These are phyloP conservation scores for Dictyostelium firmibasis DNA, from an alignment of 78 protist species.

Conservation along the genomic window DNA sequence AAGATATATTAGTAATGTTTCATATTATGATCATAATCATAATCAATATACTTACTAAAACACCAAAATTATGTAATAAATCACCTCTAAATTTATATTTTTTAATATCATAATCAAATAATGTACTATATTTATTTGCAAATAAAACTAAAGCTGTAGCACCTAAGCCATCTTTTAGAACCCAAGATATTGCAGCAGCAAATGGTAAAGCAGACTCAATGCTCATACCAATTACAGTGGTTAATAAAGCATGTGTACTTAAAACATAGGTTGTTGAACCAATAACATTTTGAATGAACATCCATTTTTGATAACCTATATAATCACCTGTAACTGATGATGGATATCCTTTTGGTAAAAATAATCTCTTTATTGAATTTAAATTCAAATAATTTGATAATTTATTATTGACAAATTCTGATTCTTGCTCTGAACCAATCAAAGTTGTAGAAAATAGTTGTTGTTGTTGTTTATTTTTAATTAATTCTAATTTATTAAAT, in stretches of 20 bases:
- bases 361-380: not conserved
- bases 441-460: not conserved
- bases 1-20: not conserved
- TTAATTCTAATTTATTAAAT: not conserved
- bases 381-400: not conserved
- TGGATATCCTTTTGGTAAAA: constrained; percentile 76
- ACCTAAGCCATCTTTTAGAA: constrained; percentile 77
- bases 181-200: constrained; percentile 80
- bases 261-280: constrained; percentile 75
- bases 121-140: constrained; percentile 64
- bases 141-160: constrained; percentile 64
- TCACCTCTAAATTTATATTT: constrained; percentile 74
- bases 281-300: constrained; percentile 52
- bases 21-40: too few species aligned
- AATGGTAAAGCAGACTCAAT: constrained; percentile 24
- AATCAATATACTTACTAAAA: constrained; percentile 69
- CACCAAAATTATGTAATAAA: constrained; percentile 72
- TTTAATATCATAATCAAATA: constrained; percentile 69
- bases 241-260: constrained; percentile 60
- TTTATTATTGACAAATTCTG: not conserved
- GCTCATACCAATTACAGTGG: constrained; percentile 49
- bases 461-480: not conserved
- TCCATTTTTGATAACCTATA: constrained; percentile 49
- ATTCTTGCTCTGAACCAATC: not conserved
- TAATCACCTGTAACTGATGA: constrained; percentile 35